Evolutionary conservation across 2,329 filamentous ascomycete species (phyloP).

Genomic region (Fusarium sp.): DNA sequence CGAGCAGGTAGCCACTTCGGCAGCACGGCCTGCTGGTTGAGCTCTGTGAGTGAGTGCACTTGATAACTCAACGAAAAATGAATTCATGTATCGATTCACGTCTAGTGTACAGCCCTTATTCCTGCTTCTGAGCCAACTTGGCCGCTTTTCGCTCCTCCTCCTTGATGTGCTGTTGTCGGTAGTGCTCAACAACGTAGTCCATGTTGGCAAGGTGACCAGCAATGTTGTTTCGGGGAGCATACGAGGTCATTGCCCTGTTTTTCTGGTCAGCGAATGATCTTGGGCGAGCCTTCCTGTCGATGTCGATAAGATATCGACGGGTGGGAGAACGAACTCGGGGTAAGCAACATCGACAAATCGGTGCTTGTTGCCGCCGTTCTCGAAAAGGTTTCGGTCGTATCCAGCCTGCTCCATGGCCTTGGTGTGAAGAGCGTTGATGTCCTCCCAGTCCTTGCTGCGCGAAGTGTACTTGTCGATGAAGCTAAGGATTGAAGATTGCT

Average conservation of each 20-base stretch:
- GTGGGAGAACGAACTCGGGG: slow-evolving; percentile 65
- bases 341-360: slow-evolving; percentile 64
- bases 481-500: slow-evolving; percentile 60
- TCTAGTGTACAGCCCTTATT: slow-evolving; percentile 47
- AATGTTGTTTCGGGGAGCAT: slow-evolving; percentile 64
- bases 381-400: slow-evolving; percentile 67
- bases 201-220: slow-evolving; percentile 67
- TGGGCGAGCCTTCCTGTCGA: background rate
- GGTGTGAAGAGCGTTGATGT: slow-evolving; percentile 65
- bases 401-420: slow-evolving; percentile 66
- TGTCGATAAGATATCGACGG: background rate
- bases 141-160: slow-evolving; percentile 67
- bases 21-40: background rate
- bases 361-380: slow-evolving; percentile 58
- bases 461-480: slow-evolving; percentile 62
- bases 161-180: slow-evolving; percentile 64
- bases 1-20: background rate
- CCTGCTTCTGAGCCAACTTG: slow-evolving; percentile 59
- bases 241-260: slow-evolving; percentile 60
- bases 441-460: slow-evolving; percentile 62
- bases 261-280: slow-evolving; percentile 37
- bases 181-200: slow-evolving; percentile 69
- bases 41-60: background rate
- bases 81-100: slow-evolving; percentile 43
- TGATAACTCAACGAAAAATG: slow-evolving; percentile 35